Conservation (phyloP, 371 early-diverging fungal genomes). For the Mucor irregularis region DNA sequence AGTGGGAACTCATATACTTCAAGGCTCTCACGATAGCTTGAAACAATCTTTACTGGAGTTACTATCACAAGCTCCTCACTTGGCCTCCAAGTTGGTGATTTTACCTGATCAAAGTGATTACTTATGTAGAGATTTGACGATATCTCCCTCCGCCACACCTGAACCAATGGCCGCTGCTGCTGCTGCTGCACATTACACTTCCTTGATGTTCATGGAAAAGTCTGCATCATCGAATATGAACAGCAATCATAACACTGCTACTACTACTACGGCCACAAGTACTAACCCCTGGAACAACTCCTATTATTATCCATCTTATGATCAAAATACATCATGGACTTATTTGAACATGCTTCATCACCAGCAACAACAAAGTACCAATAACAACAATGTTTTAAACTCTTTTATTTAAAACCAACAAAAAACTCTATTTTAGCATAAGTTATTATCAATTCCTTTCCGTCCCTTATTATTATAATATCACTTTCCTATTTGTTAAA, state of each 20-base stretch:
- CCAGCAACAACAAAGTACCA: slow-evolving; percentile 4
- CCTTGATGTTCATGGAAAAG: not conserved
- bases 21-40: slow-evolving; percentile 27
- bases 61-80: slow-evolving; percentile 28
- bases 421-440: no score
- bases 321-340: slow-evolving; percentile 2
- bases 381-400: not conserved
- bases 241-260: not conserved
- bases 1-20: slow-evolving; percentile 10
- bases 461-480: no score
- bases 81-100: slow-evolving; percentile 29
- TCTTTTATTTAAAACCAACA: slow-evolving; percentile 1
- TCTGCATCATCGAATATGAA: not conserved
- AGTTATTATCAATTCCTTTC: no score
- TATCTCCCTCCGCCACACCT: slow-evolving; percentile 46
- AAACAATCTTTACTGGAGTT: slow-evolving; percentile 29
- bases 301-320: slow-evolving; percentile 1
- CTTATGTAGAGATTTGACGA: slow-evolving; percentile 30
- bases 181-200: no score
- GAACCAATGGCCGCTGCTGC: no score
- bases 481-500: no score
- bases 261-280: not conserved
- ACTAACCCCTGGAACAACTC: slow-evolving; percentile 1
- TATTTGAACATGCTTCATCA: slow-evolving; percentile 15
- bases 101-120: slow-evolving; percentile 16